These are phyloP conservation scores for Colletotrichum tropicicola DNA, from an alignment of 2,329 filamentous ascomycete species.

Conservation along the genomic window DNA sequence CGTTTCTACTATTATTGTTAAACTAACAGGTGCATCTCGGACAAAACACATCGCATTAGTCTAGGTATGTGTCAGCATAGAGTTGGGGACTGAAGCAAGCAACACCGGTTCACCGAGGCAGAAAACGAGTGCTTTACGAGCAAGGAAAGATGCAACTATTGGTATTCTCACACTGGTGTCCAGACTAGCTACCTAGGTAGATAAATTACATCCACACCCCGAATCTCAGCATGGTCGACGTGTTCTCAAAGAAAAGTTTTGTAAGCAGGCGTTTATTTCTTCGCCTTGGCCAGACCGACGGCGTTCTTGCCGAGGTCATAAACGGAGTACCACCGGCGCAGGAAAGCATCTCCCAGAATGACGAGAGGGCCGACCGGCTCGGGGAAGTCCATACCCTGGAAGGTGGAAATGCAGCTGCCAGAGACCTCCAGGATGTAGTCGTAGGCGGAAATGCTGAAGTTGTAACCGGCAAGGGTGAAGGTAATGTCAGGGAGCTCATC, in stretches of 20 bases:
- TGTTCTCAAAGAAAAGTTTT: conserved; percentile 9
- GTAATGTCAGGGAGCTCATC: conserved; percentile 87
- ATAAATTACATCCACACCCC: conserved; percentile 24
- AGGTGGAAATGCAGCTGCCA: conserved; percentile 95
- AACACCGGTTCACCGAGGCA: neutral
- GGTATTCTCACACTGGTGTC: conserved; percentile 28
- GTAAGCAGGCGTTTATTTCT: conserved; percentile 48
- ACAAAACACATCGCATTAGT: too few relatives aligned
- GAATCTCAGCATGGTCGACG: neutral
- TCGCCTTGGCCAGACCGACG: conserved; percentile 89
- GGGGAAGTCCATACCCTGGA: conserved; percentile 96
- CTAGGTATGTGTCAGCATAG: too few relatives aligned
- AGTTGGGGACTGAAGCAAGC: too few relatives aligned
- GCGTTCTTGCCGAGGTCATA: conserved; percentile 92
- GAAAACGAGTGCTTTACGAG: too few relatives aligned
- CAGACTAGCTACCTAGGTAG: conserved; percentile 26
- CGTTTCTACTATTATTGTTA: too few relatives aligned
- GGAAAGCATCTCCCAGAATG: conserved; percentile 90
- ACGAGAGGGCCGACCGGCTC: conserved; percentile 89
- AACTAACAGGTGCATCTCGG: too few relatives aligned
- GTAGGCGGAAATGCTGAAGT: conserved; percentile 88
- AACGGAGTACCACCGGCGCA: conserved; percentile 91
- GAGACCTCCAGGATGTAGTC: conserved; percentile 98
- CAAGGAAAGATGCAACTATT: conserved; percentile 15
- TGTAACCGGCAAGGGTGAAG: conserved; percentile 89